phyloP scores from a whole-genome alignment of 257 asterid genomes.

The Plantago elongata region DNA sequence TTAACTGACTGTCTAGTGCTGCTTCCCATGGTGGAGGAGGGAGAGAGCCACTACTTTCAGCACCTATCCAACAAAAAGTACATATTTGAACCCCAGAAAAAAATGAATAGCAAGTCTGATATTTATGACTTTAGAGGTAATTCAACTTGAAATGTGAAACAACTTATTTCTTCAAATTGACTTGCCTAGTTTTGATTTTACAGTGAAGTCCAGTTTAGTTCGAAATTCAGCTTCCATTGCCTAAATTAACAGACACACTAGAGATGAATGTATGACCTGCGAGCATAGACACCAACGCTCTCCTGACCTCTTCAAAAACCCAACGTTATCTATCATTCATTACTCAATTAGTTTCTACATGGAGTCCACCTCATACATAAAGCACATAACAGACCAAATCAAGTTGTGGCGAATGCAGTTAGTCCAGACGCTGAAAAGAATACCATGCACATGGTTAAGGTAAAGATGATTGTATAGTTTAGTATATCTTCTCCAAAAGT shows the following conservation, averaged over 20 bases:
- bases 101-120: too few relatives aligned
- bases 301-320: background rate
- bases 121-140: too few relatives aligned
- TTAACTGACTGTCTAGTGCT: constrained; percentile 43
- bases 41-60: constrained; percentile 39
- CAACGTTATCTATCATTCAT: background rate
- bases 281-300: background rate
- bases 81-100: background rate
- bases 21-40: constrained; percentile 99
- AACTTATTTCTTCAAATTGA: background rate
- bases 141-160: background rate
- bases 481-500: background rate
- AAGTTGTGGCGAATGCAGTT: background rate
- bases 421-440: background rate
- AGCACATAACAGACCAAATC: background rate
- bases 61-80: constrained; percentile 33
- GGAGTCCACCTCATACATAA: background rate
- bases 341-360: background rate
- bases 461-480: background rate
- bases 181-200: background rate
- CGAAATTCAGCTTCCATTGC: background rate
- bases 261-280: background rate
- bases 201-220: background rate
- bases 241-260: background rate
- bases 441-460: background rate